Evolutionary conservation across 352 stramenopile species (phyloP).

Genomic region (Globisporangium parvum): DNA sequence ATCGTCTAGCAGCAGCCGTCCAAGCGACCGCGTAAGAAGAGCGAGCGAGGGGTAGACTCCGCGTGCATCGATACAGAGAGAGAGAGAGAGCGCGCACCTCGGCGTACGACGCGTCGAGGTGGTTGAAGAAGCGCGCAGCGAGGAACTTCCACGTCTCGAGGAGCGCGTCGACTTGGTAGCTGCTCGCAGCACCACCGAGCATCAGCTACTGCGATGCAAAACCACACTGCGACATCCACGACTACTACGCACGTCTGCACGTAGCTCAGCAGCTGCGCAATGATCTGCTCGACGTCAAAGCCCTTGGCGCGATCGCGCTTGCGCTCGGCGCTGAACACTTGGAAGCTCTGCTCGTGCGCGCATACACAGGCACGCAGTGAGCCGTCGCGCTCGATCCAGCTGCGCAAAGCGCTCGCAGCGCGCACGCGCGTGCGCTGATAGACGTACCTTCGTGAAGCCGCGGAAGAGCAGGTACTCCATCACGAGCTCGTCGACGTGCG

Average conservation of each 20-base stretch:
- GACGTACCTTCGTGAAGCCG: conserved; percentile 65
- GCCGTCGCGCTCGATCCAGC: conserved; percentile 20
- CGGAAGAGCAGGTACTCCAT: conserved; percentile 86
- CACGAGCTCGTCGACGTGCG: conserved; percentile 79
- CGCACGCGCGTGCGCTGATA: not conserved
- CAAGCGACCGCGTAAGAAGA: not conserved
- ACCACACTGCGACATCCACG: not conserved
- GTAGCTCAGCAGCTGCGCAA: conserved; percentile 52
- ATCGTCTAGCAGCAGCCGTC: conserved; percentile 50
- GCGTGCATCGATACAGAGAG: not conserved
- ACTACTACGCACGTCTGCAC: conserved; percentile 41
- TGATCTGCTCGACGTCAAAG: conserved; percentile 78
- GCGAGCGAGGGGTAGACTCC: not conserved
- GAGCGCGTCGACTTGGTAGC: conserved; percentile 70
- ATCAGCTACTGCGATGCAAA: too few species aligned
- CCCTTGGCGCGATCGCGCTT: conserved; percentile 64
- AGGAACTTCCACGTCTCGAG: conserved; percentile 81
- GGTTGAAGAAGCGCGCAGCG: conserved; percentile 70
- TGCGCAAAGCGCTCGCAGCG: not conserved
- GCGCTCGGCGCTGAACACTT: conserved; percentile 63
- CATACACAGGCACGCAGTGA: not conserved
- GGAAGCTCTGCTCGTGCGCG: conserved; percentile 48
- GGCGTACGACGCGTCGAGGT: conserved; percentile 66
- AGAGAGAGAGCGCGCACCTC: conserved; percentile 33
- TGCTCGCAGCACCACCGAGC: conserved; percentile 9